Conservation (phyloP, 768 basidiomycete genomes). For the Phlebiopsis flavidoalba region DNA sequence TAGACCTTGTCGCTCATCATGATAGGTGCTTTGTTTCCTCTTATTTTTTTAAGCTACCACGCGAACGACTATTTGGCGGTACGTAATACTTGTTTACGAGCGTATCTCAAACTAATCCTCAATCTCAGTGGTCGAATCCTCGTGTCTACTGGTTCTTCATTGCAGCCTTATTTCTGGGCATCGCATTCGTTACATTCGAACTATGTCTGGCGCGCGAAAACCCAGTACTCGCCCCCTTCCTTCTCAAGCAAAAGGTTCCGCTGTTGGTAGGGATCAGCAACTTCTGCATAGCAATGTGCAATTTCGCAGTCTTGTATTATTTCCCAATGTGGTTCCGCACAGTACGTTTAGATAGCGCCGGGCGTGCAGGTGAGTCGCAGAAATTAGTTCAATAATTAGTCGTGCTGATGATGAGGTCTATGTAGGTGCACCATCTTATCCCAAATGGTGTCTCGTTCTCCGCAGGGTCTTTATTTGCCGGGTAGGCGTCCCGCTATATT, state of each 20-base stretch:
- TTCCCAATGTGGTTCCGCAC: constrained; percentile 86
- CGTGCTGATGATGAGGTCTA: neutral
- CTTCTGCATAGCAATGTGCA: constrained; percentile 70
- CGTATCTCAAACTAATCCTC: neutral
- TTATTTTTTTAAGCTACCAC: constrained; percentile 63
- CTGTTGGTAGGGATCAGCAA: constrained; percentile 68
- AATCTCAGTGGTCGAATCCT: constrained; percentile 48
- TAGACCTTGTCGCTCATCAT: neutral
- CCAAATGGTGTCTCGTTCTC: constrained; percentile 60
- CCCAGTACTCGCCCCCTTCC: constrained; percentile 65
- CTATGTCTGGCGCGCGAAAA: constrained; percentile 56
- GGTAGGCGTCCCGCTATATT: no score
- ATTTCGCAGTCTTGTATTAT: constrained; percentile 74
- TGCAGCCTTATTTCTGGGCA: constrained; percentile 37
- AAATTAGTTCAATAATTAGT: no score
- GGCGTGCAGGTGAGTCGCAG: constrained; percentile 38
- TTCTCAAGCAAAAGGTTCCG: constrained; percentile 62
- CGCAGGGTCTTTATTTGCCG: constrained; percentile 60
- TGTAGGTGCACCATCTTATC: constrained; percentile 45
- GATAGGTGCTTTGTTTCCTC: constrained; percentile 44
- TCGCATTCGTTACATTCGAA: constrained; percentile 60
- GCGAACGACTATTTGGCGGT: constrained; percentile 66
- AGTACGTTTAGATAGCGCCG: constrained; percentile 62
- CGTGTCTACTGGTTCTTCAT: constrained; percentile 49
- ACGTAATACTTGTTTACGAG: constrained; percentile 12